A percentile compares a stretch with the other conserved stretches of the same genome.
Evolutionary conservation across 2,329 filamentous ascomycete species (phyloP).

Genomic region (Cladorrhinum sp.): DNA sequence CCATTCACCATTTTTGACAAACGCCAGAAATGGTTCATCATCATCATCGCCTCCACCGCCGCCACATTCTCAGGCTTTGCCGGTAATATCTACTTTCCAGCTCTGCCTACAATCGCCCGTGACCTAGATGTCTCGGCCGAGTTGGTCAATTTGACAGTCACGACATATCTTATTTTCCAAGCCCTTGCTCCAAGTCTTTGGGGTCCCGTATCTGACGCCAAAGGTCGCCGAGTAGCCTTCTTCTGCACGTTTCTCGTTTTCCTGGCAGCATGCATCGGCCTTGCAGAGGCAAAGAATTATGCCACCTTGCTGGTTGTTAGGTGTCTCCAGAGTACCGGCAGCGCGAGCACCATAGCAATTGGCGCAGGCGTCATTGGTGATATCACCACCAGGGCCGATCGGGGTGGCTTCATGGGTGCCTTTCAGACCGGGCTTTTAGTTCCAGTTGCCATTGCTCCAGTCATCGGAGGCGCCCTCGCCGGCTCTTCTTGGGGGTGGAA

Average conservation of each 20-base stretch:
- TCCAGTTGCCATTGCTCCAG: not conserved
- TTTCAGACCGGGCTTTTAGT: not conserved
- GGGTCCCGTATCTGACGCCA: constrained; percentile 16
- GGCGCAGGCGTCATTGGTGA: constrained; percentile 19
- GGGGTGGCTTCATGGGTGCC: constrained; percentile 7
- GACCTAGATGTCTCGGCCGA: constrained; percentile 24
- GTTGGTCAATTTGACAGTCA: constrained; percentile 39
- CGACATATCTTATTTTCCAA: constrained; percentile 44
- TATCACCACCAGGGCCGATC: constrained; percentile 13
- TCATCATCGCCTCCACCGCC: not conserved
- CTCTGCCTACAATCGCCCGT: constrained; percentile 23
- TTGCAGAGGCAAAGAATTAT: constrained; percentile 14
- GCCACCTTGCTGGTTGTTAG: constrained; percentile 14
- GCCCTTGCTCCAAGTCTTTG: constrained; percentile 31
- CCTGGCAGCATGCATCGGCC: constrained; percentile 12
- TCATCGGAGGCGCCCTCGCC: not conserved
- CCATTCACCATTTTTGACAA: not conserved
- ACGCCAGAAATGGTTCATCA: not conserved
- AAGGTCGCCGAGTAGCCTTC: constrained; percentile 15
- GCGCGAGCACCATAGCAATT: constrained; percentile 10
- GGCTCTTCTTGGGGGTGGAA: not conserved
- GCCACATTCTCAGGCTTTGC: not conserved
- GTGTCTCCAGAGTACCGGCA: constrained; percentile 20
- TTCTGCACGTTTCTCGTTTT: constrained; percentile 11
- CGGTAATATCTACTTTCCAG: constrained; percentile 28